A percentile compares a stretch with the other conserved stretches of the same genome.
Conservation (phyloP, 2,329 filamentous ascomycete genomes). For the Sclerotinia spermophila region DNA sequence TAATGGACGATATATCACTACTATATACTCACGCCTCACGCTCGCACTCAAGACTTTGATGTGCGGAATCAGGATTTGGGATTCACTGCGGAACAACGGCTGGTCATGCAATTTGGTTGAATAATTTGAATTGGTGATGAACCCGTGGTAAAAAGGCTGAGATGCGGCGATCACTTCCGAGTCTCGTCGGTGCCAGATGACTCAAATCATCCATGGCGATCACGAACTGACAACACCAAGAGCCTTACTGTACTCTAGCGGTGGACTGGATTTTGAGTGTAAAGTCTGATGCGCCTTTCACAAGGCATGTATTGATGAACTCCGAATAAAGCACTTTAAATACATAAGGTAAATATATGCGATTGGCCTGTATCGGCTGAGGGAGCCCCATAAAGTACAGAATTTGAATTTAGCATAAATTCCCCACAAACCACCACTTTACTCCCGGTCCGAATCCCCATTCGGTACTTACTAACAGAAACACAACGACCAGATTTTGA, state of each 20-base stretch:
- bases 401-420: conserved; percentile 19
- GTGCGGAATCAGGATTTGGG: background rate
- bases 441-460: conserved; percentile 11
- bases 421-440: conserved; percentile 4
- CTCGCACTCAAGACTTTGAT: background rate
- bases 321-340: background rate
- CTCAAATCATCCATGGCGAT: background rate
- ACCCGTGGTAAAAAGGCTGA: background rate
- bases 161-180: background rate
- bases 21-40: background rate
- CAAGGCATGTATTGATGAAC: background rate
- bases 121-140: background rate
- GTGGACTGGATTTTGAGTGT: background rate
- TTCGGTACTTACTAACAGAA: background rate
- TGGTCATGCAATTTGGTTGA: conserved; percentile 4
- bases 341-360: background rate
- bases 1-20: background rate
- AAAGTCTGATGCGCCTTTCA: background rate
- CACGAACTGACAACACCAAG: background rate
- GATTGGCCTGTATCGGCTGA: background rate
- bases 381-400: background rate
- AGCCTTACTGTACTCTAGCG: background rate
- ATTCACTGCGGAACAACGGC: background rate
- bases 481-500: background rate
- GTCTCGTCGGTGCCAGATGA: background rate